Base-by-base conservation (phyloP, 352 stramenopile genomes). In the Pythium aristosporum region DNA sequence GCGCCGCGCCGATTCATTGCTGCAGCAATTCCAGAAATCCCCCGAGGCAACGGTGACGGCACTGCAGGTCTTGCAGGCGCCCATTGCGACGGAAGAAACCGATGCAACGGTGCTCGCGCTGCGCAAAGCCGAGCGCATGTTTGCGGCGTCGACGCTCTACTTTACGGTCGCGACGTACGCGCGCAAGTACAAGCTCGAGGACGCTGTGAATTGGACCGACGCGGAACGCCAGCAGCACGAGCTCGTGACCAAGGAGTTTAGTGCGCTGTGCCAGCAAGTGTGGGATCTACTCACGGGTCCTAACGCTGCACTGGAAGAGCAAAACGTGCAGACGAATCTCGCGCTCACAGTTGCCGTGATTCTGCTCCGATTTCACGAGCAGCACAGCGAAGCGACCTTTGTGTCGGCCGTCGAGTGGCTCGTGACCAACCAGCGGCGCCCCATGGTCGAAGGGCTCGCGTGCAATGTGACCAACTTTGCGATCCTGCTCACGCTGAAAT, bases 311-410 rank as follows among this genome's bases (percentile, higher is more conserved):
- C 28, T 76, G 2, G 85, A 94, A 50, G 80, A 90, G 39, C 57
- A 70, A 1, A 81, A 74, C 54, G 81, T 91, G 57, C 81, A 90
- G 64, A 94, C 72, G 5, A 76, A 90, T 36, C 59, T 94, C 57
- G 78, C 82, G 30, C 78, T 91, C 58, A 84, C 82, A n/a, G 76
- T 94, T 56, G 85, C 79, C 4, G 82, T 91, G 30, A 87, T 94
- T 47, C 59, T 94, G 36, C 58, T 94, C 48, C 81, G 82, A 34
- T 90, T 94, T 52, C 82, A 92, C 44, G 82, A 91, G 34, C 71
- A 85, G 32, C 77, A 85, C 53, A 68, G 58, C 39, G 72, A 82
- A 13, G 54, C 70, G 13, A 86, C 71, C 23, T 72, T 93, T 28
- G 73, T 89, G 23, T 67, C 69, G 30, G 80, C 83, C 2, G 76